These are phyloP conservation scores for Cladophialophora yegresii DNA, from an alignment of 2,329 filamentous ascomycete genomes.

Conservation along the genomic window DNA sequence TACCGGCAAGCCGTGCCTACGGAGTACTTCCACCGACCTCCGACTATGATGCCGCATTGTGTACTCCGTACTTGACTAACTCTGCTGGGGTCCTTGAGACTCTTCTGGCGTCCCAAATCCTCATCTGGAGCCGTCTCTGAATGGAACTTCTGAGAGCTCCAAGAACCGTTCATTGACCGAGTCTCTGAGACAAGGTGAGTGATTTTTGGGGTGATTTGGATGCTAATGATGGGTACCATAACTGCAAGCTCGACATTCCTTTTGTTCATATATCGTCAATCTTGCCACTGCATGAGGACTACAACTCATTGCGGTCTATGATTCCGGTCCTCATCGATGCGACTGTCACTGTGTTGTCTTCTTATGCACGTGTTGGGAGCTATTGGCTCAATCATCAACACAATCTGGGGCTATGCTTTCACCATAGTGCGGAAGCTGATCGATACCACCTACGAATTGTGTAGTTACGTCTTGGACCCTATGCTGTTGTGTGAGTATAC, in stretches of 20 bases:
- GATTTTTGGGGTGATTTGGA: constrained; percentile 26
- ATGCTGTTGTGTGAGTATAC: constrained; percentile 16
- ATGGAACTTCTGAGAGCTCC: constrained; percentile 1
- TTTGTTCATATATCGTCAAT: background rate
- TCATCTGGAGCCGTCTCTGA: background rate
- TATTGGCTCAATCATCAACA: constrained; percentile 6
- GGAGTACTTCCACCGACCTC: constrained; percentile 1
- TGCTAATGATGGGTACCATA: background rate
- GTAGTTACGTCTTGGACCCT: background rate
- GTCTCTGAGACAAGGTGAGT: constrained; percentile 13
- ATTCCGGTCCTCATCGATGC: background rate
- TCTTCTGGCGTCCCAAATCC: constrained; percentile 17
- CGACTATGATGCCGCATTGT: background rate
- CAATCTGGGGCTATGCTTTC: constrained; percentile 8
- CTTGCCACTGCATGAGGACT: background rate
- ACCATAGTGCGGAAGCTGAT: constrained; percentile 7
- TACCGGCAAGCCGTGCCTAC: background rate
- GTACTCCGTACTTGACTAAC: background rate
- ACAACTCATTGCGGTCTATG: background rate
- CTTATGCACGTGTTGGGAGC: background rate
- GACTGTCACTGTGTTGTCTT: background rate
- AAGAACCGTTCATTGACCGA: background rate
- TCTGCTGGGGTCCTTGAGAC: background rate
- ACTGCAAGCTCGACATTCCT: background rate
- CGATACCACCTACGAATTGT: background rate